phyloP scores from a whole-genome alignment of 768 basidiomycete species.

The Boletus reticulatus region DNA sequence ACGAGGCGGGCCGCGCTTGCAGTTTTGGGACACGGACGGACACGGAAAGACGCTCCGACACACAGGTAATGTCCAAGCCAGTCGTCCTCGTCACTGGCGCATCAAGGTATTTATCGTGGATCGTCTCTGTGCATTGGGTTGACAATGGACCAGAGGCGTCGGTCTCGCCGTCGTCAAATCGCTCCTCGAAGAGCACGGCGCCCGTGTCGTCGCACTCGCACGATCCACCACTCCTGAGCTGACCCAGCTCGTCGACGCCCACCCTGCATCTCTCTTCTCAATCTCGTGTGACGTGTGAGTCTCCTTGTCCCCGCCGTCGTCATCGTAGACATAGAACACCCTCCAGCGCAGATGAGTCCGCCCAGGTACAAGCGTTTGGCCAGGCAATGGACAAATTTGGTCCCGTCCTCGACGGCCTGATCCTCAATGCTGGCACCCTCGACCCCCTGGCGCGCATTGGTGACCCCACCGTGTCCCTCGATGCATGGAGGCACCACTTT shows the following conservation, averaged over 20 bases:
- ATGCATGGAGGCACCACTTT: slow-evolving; percentile 69
- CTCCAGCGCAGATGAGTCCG: slow-evolving; percentile 56
- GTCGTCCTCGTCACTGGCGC: slow-evolving; percentile 84
- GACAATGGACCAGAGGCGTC: slow-evolving; percentile 50
- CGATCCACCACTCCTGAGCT: slow-evolving; percentile 70
- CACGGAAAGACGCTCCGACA: slow-evolving; percentile 15
- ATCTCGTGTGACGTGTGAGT: slow-evolving; percentile 79
- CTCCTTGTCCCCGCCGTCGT: not conserved
- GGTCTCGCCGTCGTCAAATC: slow-evolving; percentile 76
- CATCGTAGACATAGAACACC: not conserved
- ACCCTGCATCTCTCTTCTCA: slow-evolving; percentile 44
- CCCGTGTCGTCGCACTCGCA: slow-evolving; percentile 74
- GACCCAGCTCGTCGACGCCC: slow-evolving; percentile 40
- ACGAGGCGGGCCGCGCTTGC: slow-evolving; percentile 2
- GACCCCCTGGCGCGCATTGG: slow-evolving; percentile 65
- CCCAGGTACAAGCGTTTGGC: slow-evolving; percentile 54
- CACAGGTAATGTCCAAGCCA: slow-evolving; percentile 37
- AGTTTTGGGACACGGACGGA: slow-evolving; percentile 24
- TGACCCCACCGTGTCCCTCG: slow-evolving; percentile 46
- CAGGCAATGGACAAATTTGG: slow-evolving; percentile 53
- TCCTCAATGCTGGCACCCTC: slow-evolving; percentile 83
- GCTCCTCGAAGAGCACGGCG: slow-evolving; percentile 59
- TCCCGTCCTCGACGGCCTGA: slow-evolving; percentile 63
- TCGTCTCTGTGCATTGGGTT: not conserved
- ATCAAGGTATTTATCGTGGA: slow-evolving; percentile 53